Evolutionary conservation across 495 filamentous ascomycete genomes (phyloP).

Genomic region (Podospora comata): DNA sequence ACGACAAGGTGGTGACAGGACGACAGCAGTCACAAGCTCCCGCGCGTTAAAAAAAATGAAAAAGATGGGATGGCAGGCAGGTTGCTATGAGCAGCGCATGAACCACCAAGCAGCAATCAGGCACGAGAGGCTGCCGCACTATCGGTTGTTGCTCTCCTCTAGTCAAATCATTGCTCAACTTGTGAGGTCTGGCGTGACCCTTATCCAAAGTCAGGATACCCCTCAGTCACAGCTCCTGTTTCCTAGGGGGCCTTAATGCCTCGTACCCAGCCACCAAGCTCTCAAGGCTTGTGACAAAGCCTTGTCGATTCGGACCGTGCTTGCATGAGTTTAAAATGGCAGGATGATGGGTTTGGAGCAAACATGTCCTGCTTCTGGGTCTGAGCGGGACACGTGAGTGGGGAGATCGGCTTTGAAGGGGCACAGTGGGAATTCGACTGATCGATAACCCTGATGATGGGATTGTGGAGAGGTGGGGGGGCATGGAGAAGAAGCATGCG

Average conservation of each 20-base stretch:
- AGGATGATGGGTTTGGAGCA: conserved; percentile 12
- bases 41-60: not conserved
- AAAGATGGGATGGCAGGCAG: not conserved
- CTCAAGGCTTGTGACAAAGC: conserved; percentile 3
- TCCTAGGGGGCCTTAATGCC: not conserved
- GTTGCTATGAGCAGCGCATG: not conserved
- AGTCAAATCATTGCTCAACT: conserved; percentile 10
- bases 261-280: not conserved
- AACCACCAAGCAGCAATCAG: not conserved
- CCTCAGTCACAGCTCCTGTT: conserved; percentile 1
- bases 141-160: conserved; percentile 12
- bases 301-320: conserved; percentile 1
- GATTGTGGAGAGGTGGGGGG: not conserved
- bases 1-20: not conserved
- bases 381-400: not conserved
- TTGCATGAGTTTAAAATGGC: conserved; percentile 13
- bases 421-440: too few species aligned
- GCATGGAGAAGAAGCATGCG: not conserved
- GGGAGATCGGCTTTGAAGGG: too few species aligned
- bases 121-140: conserved; percentile 17
- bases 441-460: not conserved
- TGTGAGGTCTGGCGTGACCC: conserved; percentile 12
- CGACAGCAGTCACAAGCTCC: not conserved
- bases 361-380: conserved; percentile 4
- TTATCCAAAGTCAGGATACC: not conserved